Conservation (phyloP, 2,329 filamentous ascomycete genomes). For the Venturia pyrina region DNA sequence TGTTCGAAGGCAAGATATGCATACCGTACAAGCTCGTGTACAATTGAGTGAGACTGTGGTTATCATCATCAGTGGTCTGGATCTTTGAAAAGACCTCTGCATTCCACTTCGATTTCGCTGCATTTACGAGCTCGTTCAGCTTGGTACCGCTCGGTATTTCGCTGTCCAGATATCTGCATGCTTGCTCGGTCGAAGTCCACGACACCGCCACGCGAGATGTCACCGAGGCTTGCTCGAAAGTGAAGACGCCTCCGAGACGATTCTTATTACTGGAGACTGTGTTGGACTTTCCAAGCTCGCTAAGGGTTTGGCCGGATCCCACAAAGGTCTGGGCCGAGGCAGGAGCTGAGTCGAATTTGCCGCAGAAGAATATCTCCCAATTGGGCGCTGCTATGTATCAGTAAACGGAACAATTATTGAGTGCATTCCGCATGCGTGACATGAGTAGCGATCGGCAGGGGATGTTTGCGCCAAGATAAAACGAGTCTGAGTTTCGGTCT, state of each 20-base stretch:
- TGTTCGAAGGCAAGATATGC: conserved; percentile 58
- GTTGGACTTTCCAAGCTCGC: conserved; percentile 21
- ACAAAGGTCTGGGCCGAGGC: conserved; percentile 22
- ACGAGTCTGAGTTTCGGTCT: not conserved
- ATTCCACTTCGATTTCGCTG: conserved; percentile 49
- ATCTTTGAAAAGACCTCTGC: conserved; percentile 52
- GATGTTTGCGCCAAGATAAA: not conserved
- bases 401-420: not conserved
- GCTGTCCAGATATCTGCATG: conserved; percentile 47
- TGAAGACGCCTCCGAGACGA: conserved; percentile 40
- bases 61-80: conserved; percentile 47
- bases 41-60: conserved; percentile 47
- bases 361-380: conserved; percentile 56
- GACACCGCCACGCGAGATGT: conserved; percentile 56
- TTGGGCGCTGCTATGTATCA: conserved; percentile 33
- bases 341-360: conserved; percentile 41
- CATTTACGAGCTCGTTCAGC: conserved; percentile 35
- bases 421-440: not conserved
- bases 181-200: conserved; percentile 53
- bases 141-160: conserved; percentile 43
- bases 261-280: conserved; percentile 19
- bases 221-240: conserved; percentile 38
- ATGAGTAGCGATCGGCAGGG: not conserved
- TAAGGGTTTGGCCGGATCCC: conserved; percentile 18
- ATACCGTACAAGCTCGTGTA: conserved; percentile 63